A percentile compares a stretch with the other conserved stretches of the same genome.
Conservation (phyloP, 23 red algal genomes). For the Gracilaria vermiculophylla region DNA sequence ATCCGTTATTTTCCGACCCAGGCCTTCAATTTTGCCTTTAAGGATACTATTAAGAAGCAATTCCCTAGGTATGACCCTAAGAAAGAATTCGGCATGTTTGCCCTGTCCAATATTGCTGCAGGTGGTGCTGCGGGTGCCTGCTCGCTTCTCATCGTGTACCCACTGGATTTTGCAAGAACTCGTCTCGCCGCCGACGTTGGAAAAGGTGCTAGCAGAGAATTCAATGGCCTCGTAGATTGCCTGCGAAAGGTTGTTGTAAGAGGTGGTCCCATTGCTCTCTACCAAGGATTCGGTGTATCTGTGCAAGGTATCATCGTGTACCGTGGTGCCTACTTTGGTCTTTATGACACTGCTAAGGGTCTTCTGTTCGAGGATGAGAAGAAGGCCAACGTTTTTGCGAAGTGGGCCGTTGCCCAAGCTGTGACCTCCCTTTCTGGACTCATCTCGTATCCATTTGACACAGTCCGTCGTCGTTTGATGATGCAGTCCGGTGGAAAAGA, state of each 20-base stretch:
- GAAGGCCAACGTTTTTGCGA: slow-evolving; percentile 86
- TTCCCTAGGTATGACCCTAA: slow-evolving; percentile 96
- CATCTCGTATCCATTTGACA: slow-evolving; percentile 99
- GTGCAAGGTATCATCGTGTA: slow-evolving; percentile 99
- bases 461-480: slow-evolving; percentile 97
- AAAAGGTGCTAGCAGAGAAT: slow-evolving; percentile 77
- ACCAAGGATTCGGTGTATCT: slow-evolving; percentile 98
- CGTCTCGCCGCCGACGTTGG: slow-evolving; percentile 98
- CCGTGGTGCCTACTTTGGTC: slow-evolving; percentile 98
- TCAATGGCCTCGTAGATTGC: slow-evolving; percentile 87
- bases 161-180: slow-evolving; percentile 98
- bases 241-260: slow-evolving; percentile 68
- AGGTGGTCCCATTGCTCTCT: slow-evolving; percentile 83
- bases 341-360: slow-evolving; percentile 97
- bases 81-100: slow-evolving; percentile 88
- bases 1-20: slow-evolving; percentile 99
- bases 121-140: slow-evolving; percentile 96
- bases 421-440: slow-evolving; percentile 90
- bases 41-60: slow-evolving; percentile 98
- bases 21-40: slow-evolving; percentile 99
- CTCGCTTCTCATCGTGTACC: slow-evolving; percentile 97
- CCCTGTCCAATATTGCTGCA: slow-evolving; percentile 91
- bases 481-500: slow-evolving; percentile 96
- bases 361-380: slow-evolving; percentile 89
- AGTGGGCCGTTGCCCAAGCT: slow-evolving; percentile 93